Evolutionary conservation across 1,284 basidiomycete genomes (phyloP).

Genomic region (Meripilus lineatus): DNA sequence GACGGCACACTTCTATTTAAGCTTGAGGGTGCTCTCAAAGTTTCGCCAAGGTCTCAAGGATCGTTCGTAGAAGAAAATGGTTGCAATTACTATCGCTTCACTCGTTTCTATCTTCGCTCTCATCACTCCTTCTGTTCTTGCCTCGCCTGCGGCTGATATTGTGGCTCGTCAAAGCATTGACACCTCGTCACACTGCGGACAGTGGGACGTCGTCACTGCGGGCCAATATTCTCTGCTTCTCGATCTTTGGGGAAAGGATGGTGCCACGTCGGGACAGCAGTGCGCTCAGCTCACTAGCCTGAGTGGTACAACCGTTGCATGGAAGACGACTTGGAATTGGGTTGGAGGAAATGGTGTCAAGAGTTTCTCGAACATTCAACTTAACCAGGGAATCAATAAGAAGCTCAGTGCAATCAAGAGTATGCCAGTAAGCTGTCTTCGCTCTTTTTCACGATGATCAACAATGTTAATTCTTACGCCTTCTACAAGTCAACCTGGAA

Average conservation of each 20-base stretch:
- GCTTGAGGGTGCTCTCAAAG: too few relatives aligned
- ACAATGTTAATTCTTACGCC: background rate
- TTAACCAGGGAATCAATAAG: slow-evolving; percentile 47
- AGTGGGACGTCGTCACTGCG: slow-evolving; percentile 45
- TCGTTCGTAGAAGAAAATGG: too few relatives aligned
- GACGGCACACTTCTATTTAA: too few relatives aligned
- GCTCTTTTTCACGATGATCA: slow-evolving; percentile 8
- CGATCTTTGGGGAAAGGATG: slow-evolving; percentile 47
- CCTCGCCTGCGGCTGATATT: slow-evolving; percentile 12
- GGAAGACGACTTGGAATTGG: slow-evolving; percentile 56
- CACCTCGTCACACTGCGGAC: slow-evolving; percentile 36
- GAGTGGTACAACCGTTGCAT: slow-evolving; percentile 41
- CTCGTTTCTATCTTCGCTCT: slow-evolving; percentile 5
- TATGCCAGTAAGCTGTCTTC: slow-evolving; percentile 44
- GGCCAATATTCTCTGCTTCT: slow-evolving; percentile 44
- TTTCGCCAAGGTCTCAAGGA: too few relatives aligned
- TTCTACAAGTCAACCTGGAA: slow-evolving; percentile 35
- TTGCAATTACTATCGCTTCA: background rate
- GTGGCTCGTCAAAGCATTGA: slow-evolving; percentile 20
- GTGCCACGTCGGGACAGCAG: slow-evolving; percentile 47
- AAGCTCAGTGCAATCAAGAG: slow-evolving; percentile 47
- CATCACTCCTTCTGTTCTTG: slow-evolving; percentile 18
- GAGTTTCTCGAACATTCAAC: slow-evolving; percentile 56
- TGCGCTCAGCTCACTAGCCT: slow-evolving; percentile 47
- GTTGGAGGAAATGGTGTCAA: slow-evolving; percentile 47